Percentiles rank a stretch among this genome's conserved stretches.
Evolutionary conservation across 192 early-diverging fungal species (phyloP).

Genomic region (Gamsiella multidivaricata): DNA sequence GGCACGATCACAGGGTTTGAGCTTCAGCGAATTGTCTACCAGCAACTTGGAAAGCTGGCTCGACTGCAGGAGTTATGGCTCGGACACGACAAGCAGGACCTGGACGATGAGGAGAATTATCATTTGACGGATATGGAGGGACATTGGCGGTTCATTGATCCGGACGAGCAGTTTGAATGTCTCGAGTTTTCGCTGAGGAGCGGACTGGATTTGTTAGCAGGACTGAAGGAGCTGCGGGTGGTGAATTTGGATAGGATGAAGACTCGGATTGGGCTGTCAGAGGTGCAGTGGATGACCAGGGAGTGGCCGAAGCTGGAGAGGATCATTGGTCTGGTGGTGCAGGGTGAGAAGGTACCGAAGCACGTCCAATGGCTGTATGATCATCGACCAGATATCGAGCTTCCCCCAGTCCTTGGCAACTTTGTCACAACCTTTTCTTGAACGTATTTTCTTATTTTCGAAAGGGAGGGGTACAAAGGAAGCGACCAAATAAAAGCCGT

Average conservation of each 20-base stretch:
- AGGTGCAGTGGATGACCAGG: conserved; percentile 46
- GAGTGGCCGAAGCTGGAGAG: conserved; percentile 37
- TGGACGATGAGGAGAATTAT: conserved; percentile 51
- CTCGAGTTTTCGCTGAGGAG: conserved; percentile 39
- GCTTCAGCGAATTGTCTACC: conserved; percentile 22
- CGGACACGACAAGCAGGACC: conserved; percentile 44
- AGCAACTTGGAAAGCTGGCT: conserved; percentile 16
- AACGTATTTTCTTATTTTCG: neutral
- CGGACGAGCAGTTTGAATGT: conserved; percentile 42
- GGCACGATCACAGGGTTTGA: conserved; percentile 19
- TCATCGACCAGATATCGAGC: conserved; percentile 33
- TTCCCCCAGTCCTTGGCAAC: conserved; percentile 31
- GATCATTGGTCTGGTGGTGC: conserved; percentile 34
- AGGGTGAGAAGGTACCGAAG: conserved; percentile 27
- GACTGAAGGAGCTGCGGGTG: conserved; percentile 19
- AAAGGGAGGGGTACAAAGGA: neutral
- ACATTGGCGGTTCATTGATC: conserved; percentile 39
- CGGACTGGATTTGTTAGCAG: conserved; percentile 17
- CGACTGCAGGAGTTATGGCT: conserved; percentile 25
- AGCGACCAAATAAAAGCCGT: neutral
- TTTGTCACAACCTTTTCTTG: conserved; percentile 14
- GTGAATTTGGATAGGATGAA: conserved; percentile 41
- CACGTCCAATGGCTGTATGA: conserved; percentile 46
- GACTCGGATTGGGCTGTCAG: conserved; percentile 26
- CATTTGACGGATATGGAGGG: conserved; percentile 23